phyloP scores from a whole-genome alignment of 2,329 filamentous ascomycete genomes.

The Paecilomyces sp. region DNA sequence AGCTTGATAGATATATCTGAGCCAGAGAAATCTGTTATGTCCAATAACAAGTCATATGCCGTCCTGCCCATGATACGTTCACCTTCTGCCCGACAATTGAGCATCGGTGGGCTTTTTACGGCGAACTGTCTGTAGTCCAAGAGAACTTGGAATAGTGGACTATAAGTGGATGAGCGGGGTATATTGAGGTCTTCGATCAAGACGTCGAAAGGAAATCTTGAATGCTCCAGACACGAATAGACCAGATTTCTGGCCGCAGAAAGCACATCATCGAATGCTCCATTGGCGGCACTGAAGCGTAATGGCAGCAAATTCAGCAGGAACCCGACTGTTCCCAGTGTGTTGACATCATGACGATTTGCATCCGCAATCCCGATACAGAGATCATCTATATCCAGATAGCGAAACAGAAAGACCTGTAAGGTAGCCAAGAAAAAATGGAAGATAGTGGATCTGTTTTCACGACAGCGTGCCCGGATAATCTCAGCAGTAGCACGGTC shows the following conservation, averaged over 20 bases:
- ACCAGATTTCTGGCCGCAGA: slow-evolving; percentile 14
- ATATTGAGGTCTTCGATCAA: slow-evolving; percentile 40
- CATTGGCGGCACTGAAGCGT: slow-evolving; percentile 22
- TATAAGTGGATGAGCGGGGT: slow-evolving; percentile 29
- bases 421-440: slow-evolving; percentile 42
- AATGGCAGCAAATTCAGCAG: slow-evolving; percentile 46
- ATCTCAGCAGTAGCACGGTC: slow-evolving; percentile 8
- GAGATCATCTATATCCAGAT: slow-evolving; percentile 31
- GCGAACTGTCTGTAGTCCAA: slow-evolving; percentile 39
- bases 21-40: slow-evolving; percentile 27
- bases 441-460: slow-evolving; percentile 32
- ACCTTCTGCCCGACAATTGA: slow-evolving; percentile 5
- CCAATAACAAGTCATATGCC: slow-evolving; percentile 29
- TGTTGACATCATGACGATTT: slow-evolving; percentile 25
- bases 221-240: slow-evolving; percentile 35
- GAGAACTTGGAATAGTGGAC: slow-evolving; percentile 45
- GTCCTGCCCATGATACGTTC: slow-evolving; percentile 14
- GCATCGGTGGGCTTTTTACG: slow-evolving; percentile 16
- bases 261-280: slow-evolving; percentile 23
- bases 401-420: slow-evolving; percentile 29
- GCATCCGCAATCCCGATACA: slow-evolving; percentile 45
- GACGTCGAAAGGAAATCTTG: slow-evolving; percentile 43
- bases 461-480: slow-evolving; percentile 16
- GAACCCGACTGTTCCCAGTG: slow-evolving; percentile 35
- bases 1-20: slow-evolving; percentile 14